Base-by-base conservation (phyloP, 1,284 basidiomycete species). In the Coniferiporia weirii region DNA sequence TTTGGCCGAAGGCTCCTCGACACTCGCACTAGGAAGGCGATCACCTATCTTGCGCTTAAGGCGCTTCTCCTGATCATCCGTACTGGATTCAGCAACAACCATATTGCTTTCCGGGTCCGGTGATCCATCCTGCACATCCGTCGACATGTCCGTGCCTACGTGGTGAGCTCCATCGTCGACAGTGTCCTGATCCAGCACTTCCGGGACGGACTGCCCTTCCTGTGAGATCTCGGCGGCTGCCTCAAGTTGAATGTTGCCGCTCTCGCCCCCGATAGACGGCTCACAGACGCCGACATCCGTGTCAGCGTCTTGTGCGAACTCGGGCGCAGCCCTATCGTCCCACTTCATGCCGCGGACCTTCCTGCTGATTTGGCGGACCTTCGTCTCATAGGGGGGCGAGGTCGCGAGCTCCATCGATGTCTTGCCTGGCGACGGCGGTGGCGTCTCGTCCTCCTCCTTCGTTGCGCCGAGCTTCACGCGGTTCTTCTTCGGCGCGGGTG, bases 341-440 rank as follows among this genome's bases (percentile, higher is more conserved):
- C 86, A 88, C 66, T 74, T 82, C 64, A 89, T 78, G 68, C 89
- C 87, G 68, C 88, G 86, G 22, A 89, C 86, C 38, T 85, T 84
- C 65, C 83, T 84, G 63, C 85, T 89, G 67, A 89, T 88, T 72
- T 88, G 85, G 51, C 84, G 80, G 59, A 87, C 84, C 73, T 83
- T 83, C 62, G 83, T 79, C 71, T 90, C 87, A 62, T 84, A 80
- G 1, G 83, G 85, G 1, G 87, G 88, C 19, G 88, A 89, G 43
- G 76, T 77, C 55, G 76, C 76, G 52, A 78, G 66, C 13, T 71
- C 76, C 5, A 64, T 57, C 36, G 52, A 52, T 22, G 59, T 20
- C 47, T 76, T 80, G 0, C 76, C 74, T 55, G 68, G 66, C 6
- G 77, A 77, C 47, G 71, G 70, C n/a, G 78, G 78, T 35, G 74